These are phyloP conservation scores for Aspergillus sergii DNA, from an alignment of 2,329 filamentous ascomycete species.

Conservation along the genomic window DNA sequence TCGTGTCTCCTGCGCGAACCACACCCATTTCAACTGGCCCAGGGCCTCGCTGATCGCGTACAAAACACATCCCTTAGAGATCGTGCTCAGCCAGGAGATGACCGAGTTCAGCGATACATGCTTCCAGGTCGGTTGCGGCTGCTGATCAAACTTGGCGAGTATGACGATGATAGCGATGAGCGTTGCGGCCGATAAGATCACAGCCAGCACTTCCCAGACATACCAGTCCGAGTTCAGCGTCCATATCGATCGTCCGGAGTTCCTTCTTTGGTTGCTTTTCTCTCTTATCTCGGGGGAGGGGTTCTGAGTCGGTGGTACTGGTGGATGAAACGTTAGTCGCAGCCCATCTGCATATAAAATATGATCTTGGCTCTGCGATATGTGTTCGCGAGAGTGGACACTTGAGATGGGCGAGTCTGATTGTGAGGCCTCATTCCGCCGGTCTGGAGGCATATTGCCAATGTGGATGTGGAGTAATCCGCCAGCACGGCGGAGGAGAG, in stretches of 20 bases:
- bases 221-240: background rate
- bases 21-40: constrained; percentile 23
- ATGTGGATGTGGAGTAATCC: background rate
- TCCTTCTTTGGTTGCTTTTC: background rate
- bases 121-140: constrained; percentile 16
- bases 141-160: constrained; percentile 10
- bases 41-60: constrained; percentile 16
- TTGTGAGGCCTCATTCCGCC: background rate
- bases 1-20: constrained; percentile 14
- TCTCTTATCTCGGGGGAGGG: background rate
- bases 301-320: background rate
- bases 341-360: background rate
- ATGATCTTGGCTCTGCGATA: background rate
- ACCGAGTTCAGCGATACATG: constrained; percentile 19
- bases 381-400: background rate
- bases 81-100: constrained; percentile 20
- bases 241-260: background rate
- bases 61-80: constrained; percentile 17
- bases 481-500: background rate
- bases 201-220: background rate
- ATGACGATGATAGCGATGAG: constrained; percentile 13
- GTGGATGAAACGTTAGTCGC: background rate
- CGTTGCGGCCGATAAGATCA: background rate
- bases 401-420: background rate
- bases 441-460: background rate